Percentiles rank a stretch among this genome's conserved stretches.
These are phyloP conservation scores for Saccharomyces hybrid DNA, from an alignment of 1,139 yeast species.

Conservation along the genomic window DNA sequence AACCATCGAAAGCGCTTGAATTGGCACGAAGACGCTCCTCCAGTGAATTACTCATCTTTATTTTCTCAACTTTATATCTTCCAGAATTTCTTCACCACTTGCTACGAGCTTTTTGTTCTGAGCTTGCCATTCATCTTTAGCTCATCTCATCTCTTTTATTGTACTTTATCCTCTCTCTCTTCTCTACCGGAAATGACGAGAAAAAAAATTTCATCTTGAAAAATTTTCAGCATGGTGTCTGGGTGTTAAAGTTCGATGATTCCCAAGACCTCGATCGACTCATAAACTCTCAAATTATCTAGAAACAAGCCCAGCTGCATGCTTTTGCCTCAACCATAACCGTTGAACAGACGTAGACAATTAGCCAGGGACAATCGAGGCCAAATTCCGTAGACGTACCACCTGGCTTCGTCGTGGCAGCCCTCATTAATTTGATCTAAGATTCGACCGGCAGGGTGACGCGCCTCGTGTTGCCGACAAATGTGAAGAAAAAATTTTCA, in stretches of 20 bases:
- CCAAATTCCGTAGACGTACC: background rate
- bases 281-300: background rate
- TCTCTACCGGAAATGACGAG: background rate
- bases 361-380: background rate
- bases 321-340: background rate
- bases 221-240: conserved; percentile 5
- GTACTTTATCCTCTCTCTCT: background rate
- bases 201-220: background rate
- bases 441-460: background rate
- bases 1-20: conserved; percentile 83
- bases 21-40: conserved; percentile 79
- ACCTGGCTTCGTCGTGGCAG: background rate
- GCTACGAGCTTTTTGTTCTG: background rate
- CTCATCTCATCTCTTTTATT: conserved; percentile 12
- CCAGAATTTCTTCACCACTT: background rate
- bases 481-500: background rate
- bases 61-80: background rate
- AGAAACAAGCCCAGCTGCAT: background rate
- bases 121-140: background rate
- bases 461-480: background rate
- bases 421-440: background rate
- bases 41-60: conserved; percentile 27
- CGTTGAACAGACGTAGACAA: conserved; percentile 39
- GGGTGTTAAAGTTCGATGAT: background rate
- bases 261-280: background rate